These are phyloP conservation scores for Nicotiana rustica DNA, from an alignment of 305 asterid genomes.

Conservation along the genomic window DNA sequence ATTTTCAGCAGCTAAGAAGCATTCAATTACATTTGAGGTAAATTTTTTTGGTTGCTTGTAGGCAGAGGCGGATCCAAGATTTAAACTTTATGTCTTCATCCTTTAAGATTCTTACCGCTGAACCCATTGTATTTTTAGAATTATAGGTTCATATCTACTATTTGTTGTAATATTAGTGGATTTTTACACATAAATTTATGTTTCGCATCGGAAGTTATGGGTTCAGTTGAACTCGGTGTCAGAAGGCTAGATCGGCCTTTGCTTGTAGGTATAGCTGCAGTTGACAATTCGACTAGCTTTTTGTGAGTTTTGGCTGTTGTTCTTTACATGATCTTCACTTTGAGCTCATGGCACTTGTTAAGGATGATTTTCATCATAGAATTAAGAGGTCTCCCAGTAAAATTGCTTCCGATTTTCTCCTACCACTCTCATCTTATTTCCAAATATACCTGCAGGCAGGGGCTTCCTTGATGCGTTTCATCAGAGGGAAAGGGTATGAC, in stretches of 20 bases:
- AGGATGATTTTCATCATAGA: slow-evolving; percentile 1
- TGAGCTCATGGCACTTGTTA: neutral
- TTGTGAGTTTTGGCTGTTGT: neutral
- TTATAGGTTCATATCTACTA: too few species aligned
- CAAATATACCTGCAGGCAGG: slow-evolving; percentile 68
- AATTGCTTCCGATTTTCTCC: neutral
- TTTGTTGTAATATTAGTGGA: too few species aligned
- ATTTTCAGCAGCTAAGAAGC: slow-evolving; percentile 54
- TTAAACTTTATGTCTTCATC: too few species aligned
- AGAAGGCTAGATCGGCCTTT: too few species aligned
- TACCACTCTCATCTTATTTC: slow-evolving; percentile 36
- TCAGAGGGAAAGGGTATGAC: slow-evolving; percentile 78
- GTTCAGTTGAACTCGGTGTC: too few species aligned
- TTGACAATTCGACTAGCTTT: neutral
- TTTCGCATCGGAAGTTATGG: too few species aligned
- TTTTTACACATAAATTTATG: too few species aligned
- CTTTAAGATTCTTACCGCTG: too few species aligned
- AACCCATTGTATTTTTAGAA: too few species aligned
- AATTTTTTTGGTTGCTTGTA: slow-evolving; percentile 30
- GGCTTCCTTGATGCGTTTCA: slow-evolving; percentile 69
- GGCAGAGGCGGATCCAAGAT: too few species aligned
- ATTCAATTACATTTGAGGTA: slow-evolving; percentile 68
- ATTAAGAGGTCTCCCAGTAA: slow-evolving; percentile 4
- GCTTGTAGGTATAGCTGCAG: neutral
- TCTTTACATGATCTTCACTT: neutral